These are phyloP conservation scores for Trichoderma breve DNA, from an alignment of 2,329 filamentous ascomycete genomes.

Conservation along the genomic window DNA sequence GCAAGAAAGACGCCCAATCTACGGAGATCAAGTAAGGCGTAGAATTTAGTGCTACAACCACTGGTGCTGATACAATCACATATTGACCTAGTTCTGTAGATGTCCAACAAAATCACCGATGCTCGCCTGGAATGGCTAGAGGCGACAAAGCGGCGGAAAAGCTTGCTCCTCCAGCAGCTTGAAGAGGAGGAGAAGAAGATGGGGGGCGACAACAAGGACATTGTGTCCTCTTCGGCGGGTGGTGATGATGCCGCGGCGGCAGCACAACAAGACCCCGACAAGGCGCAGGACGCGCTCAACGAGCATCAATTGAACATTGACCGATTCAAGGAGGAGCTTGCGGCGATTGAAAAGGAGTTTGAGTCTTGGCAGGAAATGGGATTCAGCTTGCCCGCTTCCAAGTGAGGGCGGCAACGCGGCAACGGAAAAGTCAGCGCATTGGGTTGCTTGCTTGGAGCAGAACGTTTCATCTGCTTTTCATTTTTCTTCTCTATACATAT, in stretches of 20 bases:
- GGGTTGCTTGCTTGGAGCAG: neutral
- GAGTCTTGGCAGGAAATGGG: slow-evolving; percentile 17
- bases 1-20: neutral
- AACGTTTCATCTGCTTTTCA: neutral
- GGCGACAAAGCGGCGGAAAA: slow-evolving; percentile 12
- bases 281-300: neutral
- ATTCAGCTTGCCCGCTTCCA: slow-evolving; percentile 13
- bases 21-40: slow-evolving; percentile 5
- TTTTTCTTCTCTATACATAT: neutral
- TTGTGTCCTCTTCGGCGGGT: slow-evolving; percentile 8
- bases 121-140: slow-evolving; percentile 17
- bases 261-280: neutral
- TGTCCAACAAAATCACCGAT: slow-evolving; percentile 18
- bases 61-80: neutral
- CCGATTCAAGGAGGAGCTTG: slow-evolving; percentile 10
- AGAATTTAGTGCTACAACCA: neutral
- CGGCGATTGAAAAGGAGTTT: slow-evolving; percentile 15
- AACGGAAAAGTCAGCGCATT: neutral
- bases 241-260: neutral
- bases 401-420: neutral
- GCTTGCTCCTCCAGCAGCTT: slow-evolving; percentile 11
- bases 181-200: slow-evolving; percentile 16
- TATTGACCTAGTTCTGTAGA: slow-evolving; percentile 1
- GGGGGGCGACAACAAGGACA: neutral
- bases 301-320: slow-evolving; percentile 12